Evolutionary conservation across 805 yeast genomes (phyloP).

Genomic region (Yarrowia hollandica): DNA sequence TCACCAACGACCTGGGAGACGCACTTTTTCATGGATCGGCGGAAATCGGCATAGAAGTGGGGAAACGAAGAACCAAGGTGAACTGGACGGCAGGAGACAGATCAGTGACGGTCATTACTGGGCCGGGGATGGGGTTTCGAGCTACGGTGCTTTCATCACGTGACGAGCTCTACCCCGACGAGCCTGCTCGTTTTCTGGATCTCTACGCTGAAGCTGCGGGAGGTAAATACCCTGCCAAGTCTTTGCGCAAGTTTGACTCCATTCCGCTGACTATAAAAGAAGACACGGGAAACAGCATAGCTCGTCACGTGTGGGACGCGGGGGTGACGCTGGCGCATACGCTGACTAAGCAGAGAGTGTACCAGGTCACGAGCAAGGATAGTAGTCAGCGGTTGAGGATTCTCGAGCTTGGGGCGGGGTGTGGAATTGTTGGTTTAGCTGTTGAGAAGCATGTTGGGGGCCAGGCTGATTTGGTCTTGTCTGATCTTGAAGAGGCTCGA

Average conservation of each 20-base stretch:
- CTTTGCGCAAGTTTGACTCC: constrained; percentile 6
- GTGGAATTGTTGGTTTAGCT: constrained; percentile 45
- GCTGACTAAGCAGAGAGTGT: neutral
- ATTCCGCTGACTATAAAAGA: constrained; percentile 38
- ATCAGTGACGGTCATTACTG: neutral
- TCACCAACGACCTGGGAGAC: constrained; percentile 48
- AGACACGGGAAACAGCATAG: constrained; percentile 46
- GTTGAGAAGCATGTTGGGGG: constrained; percentile 36
- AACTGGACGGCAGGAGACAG: neutral
- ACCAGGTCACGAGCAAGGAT: neutral
- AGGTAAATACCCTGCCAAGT: neutral
- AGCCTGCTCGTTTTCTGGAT: neutral
- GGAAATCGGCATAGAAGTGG: constrained; percentile 8
- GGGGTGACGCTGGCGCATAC: constrained; percentile 37
- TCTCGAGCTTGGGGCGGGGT: constrained; percentile 48
- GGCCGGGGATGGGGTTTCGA: neutral
- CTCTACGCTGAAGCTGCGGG: neutral
- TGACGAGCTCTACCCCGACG: neutral
- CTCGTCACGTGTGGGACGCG: constrained; percentile 49
- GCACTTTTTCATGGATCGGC: constrained; percentile 43
- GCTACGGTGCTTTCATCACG: neutral
- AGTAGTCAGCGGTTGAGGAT: neutral
- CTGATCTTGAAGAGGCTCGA: constrained; percentile 46
- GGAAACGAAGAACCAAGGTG: neutral
- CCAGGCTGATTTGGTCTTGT: constrained; percentile 37